These are phyloP conservation scores for Saturnispora mendoncae DNA, from an alignment of 805 yeast species.

Conservation along the genomic window DNA sequence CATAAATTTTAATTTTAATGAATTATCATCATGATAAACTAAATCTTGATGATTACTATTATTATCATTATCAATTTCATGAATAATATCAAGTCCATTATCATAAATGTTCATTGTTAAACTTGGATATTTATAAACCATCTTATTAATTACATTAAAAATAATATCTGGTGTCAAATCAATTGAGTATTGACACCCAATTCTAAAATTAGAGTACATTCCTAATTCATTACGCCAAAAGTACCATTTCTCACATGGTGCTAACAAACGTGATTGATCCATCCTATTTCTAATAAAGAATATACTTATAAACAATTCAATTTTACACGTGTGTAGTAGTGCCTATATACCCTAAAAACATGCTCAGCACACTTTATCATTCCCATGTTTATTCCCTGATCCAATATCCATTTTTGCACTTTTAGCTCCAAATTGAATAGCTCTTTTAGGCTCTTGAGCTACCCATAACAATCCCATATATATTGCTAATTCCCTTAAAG, in stretches of 20 bases:
- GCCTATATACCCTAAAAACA: no score
- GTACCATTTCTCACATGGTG: constrained; percentile 13
- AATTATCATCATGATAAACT: background rate
- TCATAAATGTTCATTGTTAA: constrained; percentile 15
- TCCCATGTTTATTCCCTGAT: constrained; percentile 68
- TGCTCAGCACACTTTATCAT: constrained; percentile 35
- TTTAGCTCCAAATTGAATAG: constrained; percentile 93
- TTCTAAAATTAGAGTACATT: constrained; percentile 13
- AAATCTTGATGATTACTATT: background rate
- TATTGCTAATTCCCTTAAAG: constrained; percentile 56
- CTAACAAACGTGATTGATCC: constrained; percentile 8
- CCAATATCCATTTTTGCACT: constrained; percentile 90
- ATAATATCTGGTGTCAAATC: constrained; percentile 7
- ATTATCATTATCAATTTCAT: background rate
- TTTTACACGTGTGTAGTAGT: background rate
- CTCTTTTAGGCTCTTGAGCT: constrained; percentile 73
- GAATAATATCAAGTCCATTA: background rate
- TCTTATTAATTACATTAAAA: constrained; percentile 6
- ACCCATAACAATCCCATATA: constrained; percentile 39
- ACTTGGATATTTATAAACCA: constrained; percentile 16
- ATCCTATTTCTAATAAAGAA: background rate
- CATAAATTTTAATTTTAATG: constrained; percentile 10
- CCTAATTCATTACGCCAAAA: constrained; percentile 14
- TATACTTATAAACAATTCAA: no score
- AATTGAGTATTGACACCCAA: constrained; percentile 10